phyloP scores from a whole-genome alignment of 2,329 filamentous ascomycete species.

The Fragosphaeria purpurea region DNA sequence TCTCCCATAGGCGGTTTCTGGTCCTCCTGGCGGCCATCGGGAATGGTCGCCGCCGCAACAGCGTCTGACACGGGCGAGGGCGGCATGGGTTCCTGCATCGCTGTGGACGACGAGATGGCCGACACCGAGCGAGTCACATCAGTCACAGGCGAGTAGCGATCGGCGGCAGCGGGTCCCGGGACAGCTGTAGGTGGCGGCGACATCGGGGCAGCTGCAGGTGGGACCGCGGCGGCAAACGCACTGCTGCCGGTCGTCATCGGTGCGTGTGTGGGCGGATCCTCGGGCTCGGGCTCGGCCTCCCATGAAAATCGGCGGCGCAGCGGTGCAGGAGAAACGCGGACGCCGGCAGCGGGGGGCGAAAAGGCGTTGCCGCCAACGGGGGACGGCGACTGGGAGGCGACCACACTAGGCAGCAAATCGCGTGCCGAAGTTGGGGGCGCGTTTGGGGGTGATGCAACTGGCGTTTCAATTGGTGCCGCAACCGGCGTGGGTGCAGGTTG shows the following conservation, averaged over 20 bases:
- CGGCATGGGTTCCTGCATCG: not conserved
- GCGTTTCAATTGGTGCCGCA: not conserved
- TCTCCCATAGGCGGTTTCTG: not conserved
- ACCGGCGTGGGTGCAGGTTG: not conserved
- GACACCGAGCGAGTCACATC: not conserved
- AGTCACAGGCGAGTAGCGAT: not conserved
- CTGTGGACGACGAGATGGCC: not conserved
- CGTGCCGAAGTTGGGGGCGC: too few species aligned
- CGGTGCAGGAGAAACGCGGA: not conserved
- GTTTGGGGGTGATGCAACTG: not conserved
- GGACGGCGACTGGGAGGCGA: not conserved
- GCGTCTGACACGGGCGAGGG: conserved; percentile 1
- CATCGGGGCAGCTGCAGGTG: not conserved
- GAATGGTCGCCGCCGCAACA: not conserved
- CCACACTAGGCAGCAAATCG: too few species aligned
- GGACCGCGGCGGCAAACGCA: not conserved
- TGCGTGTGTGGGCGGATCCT: not conserved
- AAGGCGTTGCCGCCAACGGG: not conserved
- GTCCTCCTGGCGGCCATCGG: not conserved
- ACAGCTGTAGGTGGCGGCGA: not conserved
- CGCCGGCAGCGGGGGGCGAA: too few species aligned
- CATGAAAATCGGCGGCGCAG: conserved; percentile 30
- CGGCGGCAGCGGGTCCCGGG: not conserved
- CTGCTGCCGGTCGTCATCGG: not conserved
- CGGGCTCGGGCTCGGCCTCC: conserved; percentile 25